Percentiles rank a stretch among this genome's conserved stretches.
Conservation (phyloP, 129 eudicot species). For the Scalesia atractyloides region DNA sequence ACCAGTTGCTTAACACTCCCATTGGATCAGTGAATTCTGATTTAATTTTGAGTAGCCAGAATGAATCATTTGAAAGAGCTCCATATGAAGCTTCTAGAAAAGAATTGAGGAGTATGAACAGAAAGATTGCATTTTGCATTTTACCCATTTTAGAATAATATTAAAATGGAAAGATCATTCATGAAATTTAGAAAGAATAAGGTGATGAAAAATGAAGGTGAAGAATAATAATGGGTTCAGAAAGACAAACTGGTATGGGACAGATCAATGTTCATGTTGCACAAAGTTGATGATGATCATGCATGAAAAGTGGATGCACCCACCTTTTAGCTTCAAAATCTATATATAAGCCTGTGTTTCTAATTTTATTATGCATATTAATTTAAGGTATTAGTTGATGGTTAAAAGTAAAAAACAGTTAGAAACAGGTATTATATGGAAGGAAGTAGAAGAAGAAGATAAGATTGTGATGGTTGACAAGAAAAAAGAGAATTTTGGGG, state of each 20-base stretch:
- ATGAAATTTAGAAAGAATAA: conserved; percentile 22
- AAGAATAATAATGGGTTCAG: conserved; percentile 30
- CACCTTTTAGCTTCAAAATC: conserved; percentile 31
- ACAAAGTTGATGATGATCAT: conserved; percentile 37
- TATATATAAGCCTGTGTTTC: conserved; percentile 32
- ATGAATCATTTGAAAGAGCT: conserved; percentile 54
- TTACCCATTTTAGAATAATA: conserved; percentile 38
- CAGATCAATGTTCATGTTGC: conserved; percentile 39
- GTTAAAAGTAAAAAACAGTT: background rate
- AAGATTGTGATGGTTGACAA: conserved; percentile 55
- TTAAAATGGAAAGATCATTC: conserved; percentile 19
- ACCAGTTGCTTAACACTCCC: conserved; percentile 71
- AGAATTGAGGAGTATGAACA: conserved; percentile 41
- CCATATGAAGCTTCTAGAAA: conserved; percentile 30
- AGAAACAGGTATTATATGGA: conserved; percentile 35
- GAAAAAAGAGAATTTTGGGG: conserved; percentile 34
- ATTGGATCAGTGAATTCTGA: conserved; percentile 56
- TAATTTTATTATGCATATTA: conserved; percentile 22
- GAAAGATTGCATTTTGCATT: conserved; percentile 37
- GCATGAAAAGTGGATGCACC: conserved; percentile 38
- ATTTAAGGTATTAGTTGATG: background rate
- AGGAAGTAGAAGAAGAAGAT: conserved; percentile 49
- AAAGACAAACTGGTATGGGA: conserved; percentile 41
- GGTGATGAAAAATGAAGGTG: conserved; percentile 23
- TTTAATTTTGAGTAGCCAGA: conserved; percentile 74